These are phyloP conservation scores for Rubus parviflorus DNA, from an alignment of 306 rosid genomes.

Conservation along the genomic window DNA sequence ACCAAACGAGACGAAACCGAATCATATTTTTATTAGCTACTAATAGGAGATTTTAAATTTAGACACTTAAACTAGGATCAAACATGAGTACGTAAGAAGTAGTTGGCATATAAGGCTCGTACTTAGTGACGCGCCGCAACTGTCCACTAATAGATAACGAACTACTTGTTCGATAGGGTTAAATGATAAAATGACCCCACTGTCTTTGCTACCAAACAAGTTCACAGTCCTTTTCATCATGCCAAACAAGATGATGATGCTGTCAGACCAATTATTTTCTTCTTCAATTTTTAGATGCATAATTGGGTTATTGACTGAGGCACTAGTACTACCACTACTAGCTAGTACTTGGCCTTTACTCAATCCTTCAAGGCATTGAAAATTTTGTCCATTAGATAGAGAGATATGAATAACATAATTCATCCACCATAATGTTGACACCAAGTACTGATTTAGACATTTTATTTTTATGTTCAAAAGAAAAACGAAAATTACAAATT, in stretches of 20 bases:
- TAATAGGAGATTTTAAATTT: neutral
- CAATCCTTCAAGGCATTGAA: constrained; percentile 1
- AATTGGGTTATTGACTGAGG: constrained; percentile 17
- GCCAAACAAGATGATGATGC: constrained; percentile 7
- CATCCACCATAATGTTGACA: neutral
- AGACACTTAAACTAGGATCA: neutral
- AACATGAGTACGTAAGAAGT: neutral
- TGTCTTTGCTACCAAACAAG: constrained; percentile 5
- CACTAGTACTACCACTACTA: neutral
- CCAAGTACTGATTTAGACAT: constrained; percentile 8
- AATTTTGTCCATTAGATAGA: neutral
- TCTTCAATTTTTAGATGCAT: neutral
- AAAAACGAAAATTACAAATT: too few species aligned
- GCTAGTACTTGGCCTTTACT: neutral
- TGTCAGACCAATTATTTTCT: constrained; percentile 3
- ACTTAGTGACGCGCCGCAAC: constrained; percentile 9
- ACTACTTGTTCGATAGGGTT: constrained; percentile 3
- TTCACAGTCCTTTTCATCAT: constrained; percentile 24
- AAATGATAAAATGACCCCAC: constrained; percentile 19
- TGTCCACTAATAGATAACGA: constrained; percentile 10
- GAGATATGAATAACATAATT: neutral
- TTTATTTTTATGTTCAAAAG: neutral
- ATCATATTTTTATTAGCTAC: neutral
- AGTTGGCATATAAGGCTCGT: constrained; percentile 13
- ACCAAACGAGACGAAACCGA: neutral